Conservation (phyloP, 2,329 filamentous ascomycete genomes). For the Ophiostoma ulmi region DNA sequence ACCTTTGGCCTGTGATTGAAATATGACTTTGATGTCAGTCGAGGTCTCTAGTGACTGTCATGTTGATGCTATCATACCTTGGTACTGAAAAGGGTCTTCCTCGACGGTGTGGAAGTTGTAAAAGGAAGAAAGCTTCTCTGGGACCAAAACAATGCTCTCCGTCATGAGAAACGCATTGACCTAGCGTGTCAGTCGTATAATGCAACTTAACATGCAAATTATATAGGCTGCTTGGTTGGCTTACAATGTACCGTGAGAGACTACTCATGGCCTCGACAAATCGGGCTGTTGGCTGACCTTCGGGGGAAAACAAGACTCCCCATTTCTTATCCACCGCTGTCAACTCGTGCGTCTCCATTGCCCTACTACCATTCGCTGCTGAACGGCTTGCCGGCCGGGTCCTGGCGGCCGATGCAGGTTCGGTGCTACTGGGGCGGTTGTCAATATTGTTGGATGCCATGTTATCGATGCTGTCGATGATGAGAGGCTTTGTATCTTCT, state of each 20-base stretch:
- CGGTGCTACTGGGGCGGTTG: neutral
- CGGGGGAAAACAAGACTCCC: conserved; percentile 66
- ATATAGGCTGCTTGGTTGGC: conserved; percentile 27
- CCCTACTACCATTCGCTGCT: neutral
- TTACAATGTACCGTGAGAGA: conserved; percentile 67
- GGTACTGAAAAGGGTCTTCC: conserved; percentile 64
- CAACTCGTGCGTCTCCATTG: neutral
- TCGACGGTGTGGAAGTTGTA: conserved; percentile 63
- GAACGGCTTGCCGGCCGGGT: neutral
- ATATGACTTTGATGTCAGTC: conserved; percentile 42
- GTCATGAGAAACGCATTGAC: conserved; percentile 6
- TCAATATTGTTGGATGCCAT: neutral
- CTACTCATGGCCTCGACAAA: conserved; percentile 68
- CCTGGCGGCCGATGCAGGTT: neutral
- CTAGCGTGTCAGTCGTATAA: neutral
- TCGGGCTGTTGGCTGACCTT: conserved; percentile 61
- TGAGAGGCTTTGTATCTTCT: neutral
- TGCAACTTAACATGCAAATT: neutral
- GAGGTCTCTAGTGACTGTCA: conserved; percentile 26
- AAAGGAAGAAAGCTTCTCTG: conserved; percentile 68
- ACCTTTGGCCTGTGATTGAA: conserved; percentile 36
- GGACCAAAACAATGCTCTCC: conserved; percentile 47
- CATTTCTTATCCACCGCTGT: conserved; percentile 42
- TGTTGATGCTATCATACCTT: conserved; percentile 28
- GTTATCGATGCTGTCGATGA: neutral